These are phyloP conservation scores for Candolleomyces eurysporus DNA, from an alignment of 768 basidiomycete species.

Conservation along the genomic window DNA sequence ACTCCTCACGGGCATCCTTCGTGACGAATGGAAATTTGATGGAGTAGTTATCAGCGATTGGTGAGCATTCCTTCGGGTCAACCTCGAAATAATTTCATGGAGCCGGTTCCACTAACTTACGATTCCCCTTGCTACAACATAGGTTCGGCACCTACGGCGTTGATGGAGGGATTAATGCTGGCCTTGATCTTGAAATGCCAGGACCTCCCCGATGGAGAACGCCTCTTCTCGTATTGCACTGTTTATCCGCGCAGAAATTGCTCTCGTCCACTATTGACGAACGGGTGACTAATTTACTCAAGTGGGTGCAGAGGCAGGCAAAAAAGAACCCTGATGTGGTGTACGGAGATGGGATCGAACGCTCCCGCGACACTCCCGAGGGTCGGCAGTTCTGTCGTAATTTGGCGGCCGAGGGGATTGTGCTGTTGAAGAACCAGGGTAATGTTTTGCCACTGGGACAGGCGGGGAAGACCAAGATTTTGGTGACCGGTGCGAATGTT, in stretches of 20 bases:
- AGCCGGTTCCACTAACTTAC: neutral
- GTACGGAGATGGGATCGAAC: slow-evolving; percentile 59
- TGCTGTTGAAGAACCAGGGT: slow-evolving; percentile 62
- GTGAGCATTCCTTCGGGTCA: slow-evolving; percentile 31
- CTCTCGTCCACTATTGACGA: slow-evolving; percentile 44
- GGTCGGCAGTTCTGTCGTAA: slow-evolving; percentile 51
- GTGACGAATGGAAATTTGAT: slow-evolving; percentile 72
- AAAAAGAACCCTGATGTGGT: slow-evolving; percentile 55
- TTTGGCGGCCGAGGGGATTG: slow-evolving; percentile 60
- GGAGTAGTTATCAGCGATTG: slow-evolving; percentile 79
- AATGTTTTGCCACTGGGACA: slow-evolving; percentile 52
- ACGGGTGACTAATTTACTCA: slow-evolving; percentile 48
- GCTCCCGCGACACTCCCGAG: slow-evolving; percentile 52
- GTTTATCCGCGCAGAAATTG: slow-evolving; percentile 46
- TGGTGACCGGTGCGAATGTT: slow-evolving; percentile 69
- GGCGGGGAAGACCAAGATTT: slow-evolving; percentile 38
- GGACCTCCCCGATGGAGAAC: slow-evolving; percentile 72
- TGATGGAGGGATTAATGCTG: slow-evolving; percentile 68
- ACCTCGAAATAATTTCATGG: neutral
- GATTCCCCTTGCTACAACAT: neutral
- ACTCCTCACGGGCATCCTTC: slow-evolving; percentile 61
- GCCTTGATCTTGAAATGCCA: slow-evolving; percentile 78
- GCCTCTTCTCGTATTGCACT: slow-evolving; percentile 34
- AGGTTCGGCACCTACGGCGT: slow-evolving; percentile 75
- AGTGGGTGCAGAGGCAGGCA: slow-evolving; percentile 58